Evolutionary conservation across 106 monocot species (phyloP).

Genomic region (Dendrobium catenatum): DNA sequence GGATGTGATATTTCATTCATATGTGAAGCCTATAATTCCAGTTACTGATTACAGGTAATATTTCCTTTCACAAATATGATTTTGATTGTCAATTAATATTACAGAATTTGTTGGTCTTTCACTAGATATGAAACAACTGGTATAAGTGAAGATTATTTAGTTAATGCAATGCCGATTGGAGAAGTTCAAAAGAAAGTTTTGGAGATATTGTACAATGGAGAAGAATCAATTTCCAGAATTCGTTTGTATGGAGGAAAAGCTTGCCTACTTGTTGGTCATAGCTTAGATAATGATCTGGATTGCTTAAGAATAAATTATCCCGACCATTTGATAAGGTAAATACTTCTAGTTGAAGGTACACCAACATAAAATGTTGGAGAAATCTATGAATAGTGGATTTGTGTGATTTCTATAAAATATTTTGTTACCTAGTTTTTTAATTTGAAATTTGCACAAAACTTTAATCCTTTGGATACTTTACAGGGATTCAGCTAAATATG

Average conservation of each 20-base stretch:
- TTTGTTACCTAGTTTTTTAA: background rate
- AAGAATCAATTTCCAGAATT: constrained; percentile 21
- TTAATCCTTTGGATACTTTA: background rate
- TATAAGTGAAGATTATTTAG: constrained; percentile 19
- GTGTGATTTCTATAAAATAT: background rate
- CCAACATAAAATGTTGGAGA: background rate
- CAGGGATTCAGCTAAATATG: constrained; percentile 41
- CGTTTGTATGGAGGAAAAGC: constrained; percentile 28
- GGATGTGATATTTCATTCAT: constrained; percentile 39
- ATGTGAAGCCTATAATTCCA: constrained; percentile 33
- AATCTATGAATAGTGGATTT: background rate
- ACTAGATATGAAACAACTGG: constrained; percentile 34
- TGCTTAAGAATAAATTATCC: constrained; percentile 34
- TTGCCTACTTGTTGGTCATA: constrained; percentile 36
- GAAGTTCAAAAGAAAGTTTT: constrained; percentile 17
- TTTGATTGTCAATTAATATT: background rate
- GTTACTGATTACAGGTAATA: constrained; percentile 36
- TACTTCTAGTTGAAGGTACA: background rate
- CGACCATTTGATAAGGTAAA: constrained; percentile 29
- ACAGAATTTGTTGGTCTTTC: background rate
- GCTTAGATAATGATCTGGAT: constrained; percentile 30
- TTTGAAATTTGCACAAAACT: background rate
- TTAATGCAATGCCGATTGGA: constrained; percentile 19
- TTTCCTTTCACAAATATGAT: background rate
- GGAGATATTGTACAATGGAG: constrained; percentile 33